These are phyloP conservation scores for Podaxis rugospora DNA, from an alignment of 768 basidiomycete species.

Conservation along the genomic window DNA sequence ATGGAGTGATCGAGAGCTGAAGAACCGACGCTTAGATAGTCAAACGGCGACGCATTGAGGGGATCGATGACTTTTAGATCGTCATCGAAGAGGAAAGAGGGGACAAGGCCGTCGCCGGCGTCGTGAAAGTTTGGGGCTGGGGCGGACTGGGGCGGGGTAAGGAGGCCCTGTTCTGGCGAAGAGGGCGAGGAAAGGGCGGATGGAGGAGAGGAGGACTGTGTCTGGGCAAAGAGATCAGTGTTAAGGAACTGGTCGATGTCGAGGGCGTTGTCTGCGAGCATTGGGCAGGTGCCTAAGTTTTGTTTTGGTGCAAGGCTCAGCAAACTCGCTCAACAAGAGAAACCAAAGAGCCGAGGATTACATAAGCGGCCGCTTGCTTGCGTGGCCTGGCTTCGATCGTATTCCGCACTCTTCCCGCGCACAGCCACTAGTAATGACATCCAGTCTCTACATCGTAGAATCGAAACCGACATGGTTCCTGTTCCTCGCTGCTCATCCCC, in stretches of 20 bases:
- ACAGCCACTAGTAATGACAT: neutral
- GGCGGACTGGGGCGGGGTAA: conserved; percentile 41
- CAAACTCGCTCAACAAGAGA: too few relatives aligned
- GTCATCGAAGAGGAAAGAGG: conserved; percentile 44
- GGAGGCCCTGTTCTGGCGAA: conserved; percentile 36
- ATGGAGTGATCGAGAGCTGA: conserved; percentile 7
- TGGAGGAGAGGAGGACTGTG: conserved; percentile 18
- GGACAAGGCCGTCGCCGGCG: conserved; percentile 21
- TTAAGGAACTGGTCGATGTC: conserved; percentile 65
- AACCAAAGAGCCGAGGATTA: neutral
- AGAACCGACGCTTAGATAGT: conserved; percentile 10
- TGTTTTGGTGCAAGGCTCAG: neutral
- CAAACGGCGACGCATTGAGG: conserved; percentile 12
- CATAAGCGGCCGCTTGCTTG: conserved; percentile 3
- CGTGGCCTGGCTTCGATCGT: neutral
- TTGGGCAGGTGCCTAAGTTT: too few relatives aligned
- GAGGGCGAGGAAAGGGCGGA: conserved; percentile 41
- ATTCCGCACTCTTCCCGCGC: neutral
- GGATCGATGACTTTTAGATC: conserved; percentile 33
- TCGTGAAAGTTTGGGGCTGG: conserved; percentile 31
- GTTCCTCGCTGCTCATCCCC: neutral
- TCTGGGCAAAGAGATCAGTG: conserved; percentile 52
- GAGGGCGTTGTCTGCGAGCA: conserved; percentile 5
- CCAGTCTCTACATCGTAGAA: neutral
- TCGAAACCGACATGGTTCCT: neutral